Evolutionary conservation across 257 asterid species (phyloP).

Genomic region (Ophiorrhiza pumila): DNA sequence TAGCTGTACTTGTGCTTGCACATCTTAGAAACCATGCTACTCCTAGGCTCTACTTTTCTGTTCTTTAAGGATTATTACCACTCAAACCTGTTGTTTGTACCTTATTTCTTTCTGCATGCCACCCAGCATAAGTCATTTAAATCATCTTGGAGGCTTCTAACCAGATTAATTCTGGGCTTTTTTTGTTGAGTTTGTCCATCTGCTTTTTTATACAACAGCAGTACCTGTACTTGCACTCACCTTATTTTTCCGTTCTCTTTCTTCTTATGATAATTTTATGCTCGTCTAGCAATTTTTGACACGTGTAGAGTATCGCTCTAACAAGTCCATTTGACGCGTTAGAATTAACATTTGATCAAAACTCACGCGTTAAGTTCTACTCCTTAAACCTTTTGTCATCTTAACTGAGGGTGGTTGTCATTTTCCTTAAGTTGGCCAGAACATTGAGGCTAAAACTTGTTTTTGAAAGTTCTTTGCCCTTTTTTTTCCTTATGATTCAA

Average conservation of each 20-base stretch:
- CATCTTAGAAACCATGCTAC: too few relatives aligned
- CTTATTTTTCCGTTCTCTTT: not conserved
- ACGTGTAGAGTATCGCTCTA: not conserved
- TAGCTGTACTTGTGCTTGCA: not conserved
- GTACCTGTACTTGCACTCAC: not conserved
- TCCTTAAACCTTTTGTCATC: not conserved
- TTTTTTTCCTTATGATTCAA: too few relatives aligned
- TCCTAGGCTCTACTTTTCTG: too few relatives aligned
- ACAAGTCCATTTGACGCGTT: not conserved
- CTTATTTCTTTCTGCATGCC: too few relatives aligned
- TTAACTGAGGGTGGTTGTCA: not conserved
- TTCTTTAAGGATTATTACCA: too few relatives aligned
- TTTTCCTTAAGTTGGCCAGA: not conserved
- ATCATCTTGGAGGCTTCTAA: too few relatives aligned
- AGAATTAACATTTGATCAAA: not conserved
- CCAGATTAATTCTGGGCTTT: too few relatives aligned
- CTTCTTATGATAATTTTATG: not conserved
- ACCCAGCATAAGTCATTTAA: too few relatives aligned
- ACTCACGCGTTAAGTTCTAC: not conserved
- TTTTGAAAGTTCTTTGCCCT: not conserved
- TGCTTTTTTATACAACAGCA: not conserved
- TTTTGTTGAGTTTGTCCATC: too few relatives aligned
- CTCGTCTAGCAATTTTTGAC: not conserved
- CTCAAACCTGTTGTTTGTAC: too few relatives aligned
- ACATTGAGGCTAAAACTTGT: not conserved